These are phyloP conservation scores for Aegilops bicornis DNA, from an alignment of 176 grass and related monocot genomes.

Conservation along the genomic window DNA sequence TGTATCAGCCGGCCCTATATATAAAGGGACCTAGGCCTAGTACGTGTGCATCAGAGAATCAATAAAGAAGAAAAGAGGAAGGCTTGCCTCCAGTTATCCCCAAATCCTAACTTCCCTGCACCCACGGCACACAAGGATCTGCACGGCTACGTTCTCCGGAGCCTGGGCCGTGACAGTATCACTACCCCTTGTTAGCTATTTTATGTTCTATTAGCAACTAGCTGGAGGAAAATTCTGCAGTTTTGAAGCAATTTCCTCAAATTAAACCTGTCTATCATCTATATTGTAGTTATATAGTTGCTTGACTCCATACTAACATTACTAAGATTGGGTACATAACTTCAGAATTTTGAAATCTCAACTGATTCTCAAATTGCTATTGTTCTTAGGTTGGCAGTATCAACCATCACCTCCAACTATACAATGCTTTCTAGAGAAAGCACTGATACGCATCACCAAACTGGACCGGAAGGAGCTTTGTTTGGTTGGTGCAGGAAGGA, in stretches of 20 bases:
- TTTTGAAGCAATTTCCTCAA: neutral
- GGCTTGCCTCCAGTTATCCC: neutral
- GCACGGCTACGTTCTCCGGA: neutral
- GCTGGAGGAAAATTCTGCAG: neutral
- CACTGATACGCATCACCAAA: slow-evolving; percentile 70
- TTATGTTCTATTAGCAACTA: neutral
- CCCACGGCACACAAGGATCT: neutral
- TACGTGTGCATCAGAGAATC: too few relatives aligned
- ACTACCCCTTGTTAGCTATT: slow-evolving; percentile 5
- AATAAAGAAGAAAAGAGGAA: too few relatives aligned
- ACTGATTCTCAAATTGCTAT: slow-evolving; percentile 5
- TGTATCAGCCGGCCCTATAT: neutral
- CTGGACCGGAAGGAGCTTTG: slow-evolving; percentile 73
- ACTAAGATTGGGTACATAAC: neutral
- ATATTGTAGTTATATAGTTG: slow-evolving; percentile 2
- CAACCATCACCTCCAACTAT: slow-evolving; percentile 85
- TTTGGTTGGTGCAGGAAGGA: slow-evolving; percentile 85
- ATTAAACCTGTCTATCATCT: neutral
- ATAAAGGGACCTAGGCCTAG: neutral
- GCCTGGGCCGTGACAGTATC: neutral
- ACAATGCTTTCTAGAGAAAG: slow-evolving; percentile 81
- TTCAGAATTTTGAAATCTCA: slow-evolving; percentile 24
- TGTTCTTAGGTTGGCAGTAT: slow-evolving; percentile 92
- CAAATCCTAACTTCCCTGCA: neutral
- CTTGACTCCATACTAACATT: neutral